Conservation (phyloP, 192 early-diverging fungal species). For the Umbelopsis isabellina region DNA sequence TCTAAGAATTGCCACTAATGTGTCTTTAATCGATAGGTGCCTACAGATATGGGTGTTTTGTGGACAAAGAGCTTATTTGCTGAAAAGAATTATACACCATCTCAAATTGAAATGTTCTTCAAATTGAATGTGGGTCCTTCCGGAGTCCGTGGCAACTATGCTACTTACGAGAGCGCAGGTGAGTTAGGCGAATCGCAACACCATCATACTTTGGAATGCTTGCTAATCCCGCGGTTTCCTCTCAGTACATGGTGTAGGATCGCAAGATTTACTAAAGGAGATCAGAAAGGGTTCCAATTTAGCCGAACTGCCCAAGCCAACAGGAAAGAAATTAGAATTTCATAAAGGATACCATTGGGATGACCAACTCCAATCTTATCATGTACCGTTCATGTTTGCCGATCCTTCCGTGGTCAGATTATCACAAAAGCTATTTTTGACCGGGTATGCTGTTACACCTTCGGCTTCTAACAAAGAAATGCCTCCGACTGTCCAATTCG, state of each 20-base stretch:
- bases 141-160: slow-evolving; percentile 59
- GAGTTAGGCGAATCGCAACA: not conserved
- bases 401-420: slow-evolving; percentile 55
- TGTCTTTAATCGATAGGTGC: slow-evolving; percentile 49
- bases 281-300: slow-evolving; percentile 47
- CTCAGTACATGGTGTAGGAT: slow-evolving; percentile 50
- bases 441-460: slow-evolving; percentile 40
- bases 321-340: slow-evolving; percentile 53
- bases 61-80: slow-evolving; percentile 58
- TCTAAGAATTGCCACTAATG: not conserved
- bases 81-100: slow-evolving; percentile 41
- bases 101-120: slow-evolving; percentile 66
- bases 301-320: slow-evolving; percentile 41
- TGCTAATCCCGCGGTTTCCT: not conserved
- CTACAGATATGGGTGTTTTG: slow-evolving; percentile 66
- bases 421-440: slow-evolving; percentile 56
- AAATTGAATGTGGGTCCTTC: slow-evolving; percentile 46
- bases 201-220: not conserved
- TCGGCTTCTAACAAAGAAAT: slow-evolving; percentile 20
- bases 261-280: slow-evolving; percentile 44
- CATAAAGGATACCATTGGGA: slow-evolving; percentile 51
- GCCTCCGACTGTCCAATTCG: slow-evolving; percentile 60
- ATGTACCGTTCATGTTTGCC: slow-evolving; percentile 56
- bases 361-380: slow-evolving; percentile 50
- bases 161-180: slow-evolving; percentile 68